Base-by-base conservation (phyloP, 1,284 basidiomycete species). In the Boletus chippewaensis region DNA sequence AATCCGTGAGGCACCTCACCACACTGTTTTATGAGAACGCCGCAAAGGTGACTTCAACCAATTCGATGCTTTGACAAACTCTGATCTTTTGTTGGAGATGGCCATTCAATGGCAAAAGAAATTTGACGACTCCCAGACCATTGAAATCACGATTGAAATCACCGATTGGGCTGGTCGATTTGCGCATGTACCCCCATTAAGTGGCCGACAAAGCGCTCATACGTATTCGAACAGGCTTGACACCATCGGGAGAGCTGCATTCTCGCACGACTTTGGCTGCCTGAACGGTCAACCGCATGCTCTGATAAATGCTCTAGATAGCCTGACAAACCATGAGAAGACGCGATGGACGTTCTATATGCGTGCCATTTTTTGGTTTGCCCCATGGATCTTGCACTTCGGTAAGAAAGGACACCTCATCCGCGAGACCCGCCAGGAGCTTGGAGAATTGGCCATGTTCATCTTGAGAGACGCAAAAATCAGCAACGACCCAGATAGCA, bases 351-450 rank as follows among this genome's bases (percentile, higher is more conserved):
- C 80, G 2, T 81, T 81, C 57, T 82, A 80, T 57, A 81, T 80
- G 72, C 75, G 78, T 38, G 79, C 80, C 35, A 64, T 81, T 24
- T 80, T 82, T 53, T 81, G 77, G 77, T 61, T 78, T 12, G 74
- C 77, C 24, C 80, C 80, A 4, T 70, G 74, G 38, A 72, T 81
- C 43, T 59, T 82, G 13, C 71, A 70, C 29, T 71, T 80, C 13
- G 79, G 80, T 10, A 71, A 74, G 63, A 81, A 81, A 58, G 80
- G 79, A 5, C 65, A 73, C 47, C 77, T 80, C 72, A 79, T 81
- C 47, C 70, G 72, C 50, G 67, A 67, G 52, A 73, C 76, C 13
- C 78, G 77, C 52, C 58, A 64, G 18, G 74, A 79, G 49, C 73
- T 81, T 32, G 78, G 79, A 18, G 63, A 71, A 16, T 71, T 80